Evolutionary conservation across 768 basidiomycete genomes (phyloP), one percentile per base, ranked within the genome.

Genomic region (Auricularia auricula-judae): DNA sequence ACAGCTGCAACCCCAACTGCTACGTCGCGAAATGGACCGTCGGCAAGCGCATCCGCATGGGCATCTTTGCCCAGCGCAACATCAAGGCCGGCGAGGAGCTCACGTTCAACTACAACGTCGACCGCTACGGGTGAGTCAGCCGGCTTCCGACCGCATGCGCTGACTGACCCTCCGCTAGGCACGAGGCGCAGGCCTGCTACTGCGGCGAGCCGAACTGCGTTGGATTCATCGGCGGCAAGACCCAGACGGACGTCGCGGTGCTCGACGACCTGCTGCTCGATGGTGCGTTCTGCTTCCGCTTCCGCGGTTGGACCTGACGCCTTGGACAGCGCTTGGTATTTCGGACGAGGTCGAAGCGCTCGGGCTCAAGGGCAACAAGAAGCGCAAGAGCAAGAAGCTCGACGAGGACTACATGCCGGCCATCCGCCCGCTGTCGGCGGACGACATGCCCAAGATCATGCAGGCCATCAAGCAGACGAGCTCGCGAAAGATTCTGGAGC

Each of bases 101-200:
- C 69, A 98, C 97, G 0, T 98, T 98, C 80, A 98, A 99, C 76
- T 99, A 99, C 74, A 99, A 99, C 73, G 97, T 98, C 47, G 97
- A 98, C 75, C 92, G 97, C 65, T 99, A 99, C 71, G 97, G 96
- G 96, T 95, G 66, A 61, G 88, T 79, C 7, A 12, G 47, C 47
- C 47, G 2, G 29, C 29, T 29, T 29, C 47, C 47, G 21, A 5
- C 47, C 14, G 18, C 36, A 36, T 5, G 51, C 4, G 36, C 23
- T 10, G 16, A 42, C 11, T 53, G 39, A 18, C 21, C 21, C 18
- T 5, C 47, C 11, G 11, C 4, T 67, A 96, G 95, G 0, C 93
- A 99, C 74, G 91, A 95, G 65, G 89, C 97, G 62, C 97, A 99
- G 73, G 81, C 81, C 36, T 99, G 97, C 74, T 94, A 90, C 70